phyloP scores from a whole-genome alignment of 805 yeast genomes.

The Teunomyces tritomae region DNA sequence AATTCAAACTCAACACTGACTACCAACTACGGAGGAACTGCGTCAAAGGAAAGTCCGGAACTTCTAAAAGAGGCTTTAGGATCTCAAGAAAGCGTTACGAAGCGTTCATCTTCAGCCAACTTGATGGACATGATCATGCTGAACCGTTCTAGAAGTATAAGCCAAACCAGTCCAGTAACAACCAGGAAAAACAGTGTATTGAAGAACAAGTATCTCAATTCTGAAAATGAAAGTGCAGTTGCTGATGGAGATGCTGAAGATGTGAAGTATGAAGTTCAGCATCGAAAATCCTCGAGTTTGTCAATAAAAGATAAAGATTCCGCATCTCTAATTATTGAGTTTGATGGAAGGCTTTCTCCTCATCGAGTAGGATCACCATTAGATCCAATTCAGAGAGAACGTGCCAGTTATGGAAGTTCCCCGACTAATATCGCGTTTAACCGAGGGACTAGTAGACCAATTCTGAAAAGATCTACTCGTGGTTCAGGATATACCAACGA shows the following conservation, averaged over 20 bases:
- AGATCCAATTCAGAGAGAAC: slow-evolving; percentile 3
- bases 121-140: slow-evolving; percentile 21
- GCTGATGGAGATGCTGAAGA: slow-evolving; percentile 21
- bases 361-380: slow-evolving; percentile 6
- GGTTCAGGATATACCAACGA: neutral
- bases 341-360: slow-evolving; percentile 6
- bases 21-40: slow-evolving; percentile 30
- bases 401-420: neutral
- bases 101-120: slow-evolving; percentile 18
- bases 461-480: neutral
- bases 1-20: slow-evolving; percentile 42
- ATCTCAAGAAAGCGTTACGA: slow-evolving; percentile 10
- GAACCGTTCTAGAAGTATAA: slow-evolving; percentile 16
- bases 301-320: neutral
- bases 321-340: slow-evolving; percentile 1
- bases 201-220: slow-evolving; percentile 7
- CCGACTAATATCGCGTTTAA: neutral
- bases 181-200: slow-evolving; percentile 6
- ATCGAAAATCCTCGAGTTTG: neutral
- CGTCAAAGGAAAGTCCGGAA: neutral
- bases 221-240: slow-evolving; percentile 21
- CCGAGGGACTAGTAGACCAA: neutral
- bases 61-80: neutral
- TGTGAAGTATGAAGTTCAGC: neutral
- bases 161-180: slow-evolving; percentile 14